Percentiles rank a stretch among this genome's conserved stretches.
These are phyloP conservation scores for Pisolithus orientalis DNA, from an alignment of 768 basidiomycete genomes.

Conservation along the genomic window DNA sequence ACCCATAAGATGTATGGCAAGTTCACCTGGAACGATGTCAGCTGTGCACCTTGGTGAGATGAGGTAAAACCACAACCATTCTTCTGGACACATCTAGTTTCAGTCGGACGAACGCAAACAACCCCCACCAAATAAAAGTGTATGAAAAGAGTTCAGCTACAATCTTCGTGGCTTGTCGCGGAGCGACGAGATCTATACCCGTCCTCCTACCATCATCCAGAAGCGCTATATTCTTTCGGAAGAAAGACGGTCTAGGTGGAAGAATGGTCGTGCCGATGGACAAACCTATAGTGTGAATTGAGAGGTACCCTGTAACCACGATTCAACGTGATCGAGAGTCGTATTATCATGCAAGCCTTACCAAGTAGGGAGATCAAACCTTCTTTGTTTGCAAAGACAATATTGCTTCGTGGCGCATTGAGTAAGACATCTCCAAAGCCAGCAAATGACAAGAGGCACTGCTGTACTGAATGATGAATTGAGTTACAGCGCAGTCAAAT, in stretches of 20 bases:
- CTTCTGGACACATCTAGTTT: conserved; percentile 49
- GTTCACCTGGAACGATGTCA: conserved; percentile 57
- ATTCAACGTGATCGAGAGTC: neutral
- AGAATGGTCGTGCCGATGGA: conserved; percentile 76
- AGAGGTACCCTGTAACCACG: conserved; percentile 64
- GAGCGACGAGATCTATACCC: conserved; percentile 18
- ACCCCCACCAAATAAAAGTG: conserved; percentile 70
- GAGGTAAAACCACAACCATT: conserved; percentile 39
- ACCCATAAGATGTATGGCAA: conserved; percentile 86
- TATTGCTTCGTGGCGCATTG: conserved; percentile 48
- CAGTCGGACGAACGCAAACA: conserved; percentile 35
- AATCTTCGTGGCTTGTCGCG: conserved; percentile 65
- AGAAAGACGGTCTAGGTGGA: conserved; percentile 71
- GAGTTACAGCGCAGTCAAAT: neutral
- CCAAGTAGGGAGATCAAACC: conserved; percentile 78
- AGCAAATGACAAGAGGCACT: conserved; percentile 50
- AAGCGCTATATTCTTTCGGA: conserved; percentile 42
- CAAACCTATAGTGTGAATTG: conserved; percentile 83
- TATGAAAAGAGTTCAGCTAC: conserved; percentile 75
- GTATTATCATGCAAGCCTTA: conserved; percentile 17
- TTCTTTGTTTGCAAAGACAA: conserved; percentile 86
- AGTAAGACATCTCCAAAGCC: conserved; percentile 63
- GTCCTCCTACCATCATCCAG: conserved; percentile 8
- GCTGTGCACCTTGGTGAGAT: neutral
- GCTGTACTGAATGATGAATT: conserved; percentile 50